Base-by-base conservation (phyloP, 192 early-diverging fungal genomes). In the Gryganskiella cystojenkinii region DNA sequence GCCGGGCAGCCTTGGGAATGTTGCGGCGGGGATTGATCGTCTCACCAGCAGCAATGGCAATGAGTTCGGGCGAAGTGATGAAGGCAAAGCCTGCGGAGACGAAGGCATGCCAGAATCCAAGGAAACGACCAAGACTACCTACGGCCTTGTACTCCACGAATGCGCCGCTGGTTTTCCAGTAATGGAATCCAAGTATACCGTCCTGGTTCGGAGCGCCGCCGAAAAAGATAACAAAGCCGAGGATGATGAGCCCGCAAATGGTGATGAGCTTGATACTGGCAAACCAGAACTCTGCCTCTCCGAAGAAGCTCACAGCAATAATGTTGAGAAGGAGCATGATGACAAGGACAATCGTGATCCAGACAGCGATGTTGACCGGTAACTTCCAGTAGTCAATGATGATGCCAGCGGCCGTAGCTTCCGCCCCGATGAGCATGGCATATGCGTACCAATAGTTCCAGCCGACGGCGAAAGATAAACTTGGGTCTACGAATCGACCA, bases 381-480 rank as follows among this genome's bases (percentile, higher is more conserved):
- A 51, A 28, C 8, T 24, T 0, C 76, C 76, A 79, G 45, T 68
- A 78, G 31, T 64, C 64, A 20, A 76, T 61, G 20, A 73, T 24
- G 13, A 76, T 56, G 37, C 58, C 56, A 25, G 64, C 62, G 45
- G 78, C 64, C 42, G 71, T 70, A 28, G 69, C 67, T 35, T 68
- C 64, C 34, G 71, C 63, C 31, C 61, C 49, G 64, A 89, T 70
- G 37, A 82, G 71, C 35, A 90, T 80, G 64, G 79, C 80, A 87
- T 88, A 91, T 66, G 88, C 85, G 13, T 88, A 71, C 86, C 86
- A 92, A 54, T 92, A 89, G 68, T 88, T 90, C 86, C 86, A 90
- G 15, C 89, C 89, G 28, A 90, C 79, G 28, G 89, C 81, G 82
- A 87, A 89, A 27, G 78, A 71, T 28, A 87, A 70, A 30, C 83